Conservation (phyloP, 2,329 filamentous ascomycete species). For the Dichotomopilus funicola region DNA sequence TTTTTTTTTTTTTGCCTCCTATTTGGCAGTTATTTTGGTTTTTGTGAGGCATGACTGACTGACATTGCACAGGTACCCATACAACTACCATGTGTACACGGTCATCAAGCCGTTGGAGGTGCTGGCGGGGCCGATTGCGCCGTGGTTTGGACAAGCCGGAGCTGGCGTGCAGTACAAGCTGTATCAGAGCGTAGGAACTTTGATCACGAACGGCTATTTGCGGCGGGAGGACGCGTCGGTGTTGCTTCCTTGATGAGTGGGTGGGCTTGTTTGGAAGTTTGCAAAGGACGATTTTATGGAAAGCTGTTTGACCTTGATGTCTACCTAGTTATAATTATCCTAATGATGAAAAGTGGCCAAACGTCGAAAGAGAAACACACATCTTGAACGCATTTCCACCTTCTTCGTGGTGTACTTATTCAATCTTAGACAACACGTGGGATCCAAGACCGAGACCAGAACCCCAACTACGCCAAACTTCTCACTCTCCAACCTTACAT, state of each 20-base stretch:
- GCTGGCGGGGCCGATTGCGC: conserved; percentile 38
- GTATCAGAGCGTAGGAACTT: conserved; percentile 25
- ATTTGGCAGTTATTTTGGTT: background rate
- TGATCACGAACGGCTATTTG: conserved; percentile 31
- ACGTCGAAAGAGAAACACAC: no score
- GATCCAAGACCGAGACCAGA: no score
- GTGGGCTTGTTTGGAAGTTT: background rate
- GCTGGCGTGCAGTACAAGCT: conserved; percentile 34
- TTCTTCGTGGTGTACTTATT: no score
- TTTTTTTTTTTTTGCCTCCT: background rate
- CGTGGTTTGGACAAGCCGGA: conserved; percentile 46
- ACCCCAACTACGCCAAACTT: no score
- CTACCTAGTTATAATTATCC: no score
- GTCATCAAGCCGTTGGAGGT: conserved; percentile 37
- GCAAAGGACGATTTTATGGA: background rate
- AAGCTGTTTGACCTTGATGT: no score
- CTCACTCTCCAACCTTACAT: no score
- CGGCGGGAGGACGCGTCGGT: conserved; percentile 25
- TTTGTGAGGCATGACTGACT: background rate
- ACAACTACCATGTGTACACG: conserved; percentile 44
- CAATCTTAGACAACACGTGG: no score
- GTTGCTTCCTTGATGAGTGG: background rate
- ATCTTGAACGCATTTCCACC: no score
- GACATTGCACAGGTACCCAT: conserved; percentile 31
- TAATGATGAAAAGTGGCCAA: no score